Percentiles rank a stretch among this genome's conserved stretches.
phyloP scores from a whole-genome alignment of 2,329 filamentous ascomycete species.

The Knoxdaviesia capensis region DNA sequence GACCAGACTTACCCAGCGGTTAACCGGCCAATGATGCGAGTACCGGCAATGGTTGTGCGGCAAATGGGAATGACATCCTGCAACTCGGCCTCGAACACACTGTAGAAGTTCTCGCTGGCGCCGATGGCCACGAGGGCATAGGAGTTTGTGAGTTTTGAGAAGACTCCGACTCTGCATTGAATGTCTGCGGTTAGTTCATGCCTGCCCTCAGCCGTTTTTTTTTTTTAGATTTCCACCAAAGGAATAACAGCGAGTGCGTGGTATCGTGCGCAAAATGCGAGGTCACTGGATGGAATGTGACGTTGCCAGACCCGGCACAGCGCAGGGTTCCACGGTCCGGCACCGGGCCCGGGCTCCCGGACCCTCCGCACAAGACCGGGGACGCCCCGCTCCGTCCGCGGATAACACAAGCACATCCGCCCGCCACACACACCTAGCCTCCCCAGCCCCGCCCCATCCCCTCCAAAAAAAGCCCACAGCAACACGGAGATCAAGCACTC shows the following conservation, averaged over 20 bases:
- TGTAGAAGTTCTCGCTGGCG: conserved; percentile 97
- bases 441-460: too few relatives aligned
- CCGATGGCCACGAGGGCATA: conserved; percentile 90
- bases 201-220: too few relatives aligned
- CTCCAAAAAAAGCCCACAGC: too few relatives aligned
- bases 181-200: conserved; percentile 6
- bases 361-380: too few relatives aligned
- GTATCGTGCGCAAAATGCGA: conserved; percentile 6
- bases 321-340: too few relatives aligned
- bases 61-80: conserved; percentile 95
- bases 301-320: conserved; percentile 6
- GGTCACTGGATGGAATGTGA: conserved; percentile 9
- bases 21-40: conserved; percentile 84
- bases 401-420: too few relatives aligned
- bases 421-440: too few relatives aligned
- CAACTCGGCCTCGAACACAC: conserved; percentile 92
- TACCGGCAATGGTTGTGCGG: conserved; percentile 90
- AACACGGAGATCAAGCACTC: conserved; percentile 14
- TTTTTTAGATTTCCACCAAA: too few relatives aligned
- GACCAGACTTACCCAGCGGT: conserved; percentile 56
- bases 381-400: too few relatives aligned
- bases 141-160: conserved; percentile 89
- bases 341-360: too few relatives aligned
- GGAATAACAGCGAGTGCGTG: too few relatives aligned
- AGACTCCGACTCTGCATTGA: conserved; percentile 67